Conservation (phyloP, 1,139 yeast species). For the Trichomonascaceae sp. region DNA sequence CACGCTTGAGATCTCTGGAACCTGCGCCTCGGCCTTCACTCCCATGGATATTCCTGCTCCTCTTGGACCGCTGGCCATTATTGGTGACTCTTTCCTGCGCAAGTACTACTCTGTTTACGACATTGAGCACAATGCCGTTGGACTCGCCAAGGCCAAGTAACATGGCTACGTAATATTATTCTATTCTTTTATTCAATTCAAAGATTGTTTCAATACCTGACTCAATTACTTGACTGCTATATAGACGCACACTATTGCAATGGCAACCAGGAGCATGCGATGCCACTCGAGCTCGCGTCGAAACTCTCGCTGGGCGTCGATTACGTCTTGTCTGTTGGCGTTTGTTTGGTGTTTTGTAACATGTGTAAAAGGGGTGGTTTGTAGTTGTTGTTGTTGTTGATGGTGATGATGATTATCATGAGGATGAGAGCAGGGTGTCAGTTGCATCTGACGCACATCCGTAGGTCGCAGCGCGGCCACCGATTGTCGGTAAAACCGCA, state of each 20-base stretch:
- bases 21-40: slow-evolving; percentile 91
- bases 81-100: slow-evolving; percentile 96
- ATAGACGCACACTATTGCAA: neutral
- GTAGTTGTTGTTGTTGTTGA: too few species aligned
- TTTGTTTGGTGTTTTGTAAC: neutral
- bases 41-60: slow-evolving; percentile 98
- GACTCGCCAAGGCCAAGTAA: slow-evolving; percentile 64
- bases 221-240: neutral
- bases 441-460: neutral
- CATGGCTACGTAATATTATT: neutral
- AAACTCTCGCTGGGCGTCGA: too few species aligned
- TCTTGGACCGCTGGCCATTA: slow-evolving; percentile 87
- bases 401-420: neutral
- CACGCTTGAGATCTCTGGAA: slow-evolving; percentile 83
- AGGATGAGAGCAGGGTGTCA: neutral
- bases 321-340: too few species aligned
- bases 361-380: neutral
- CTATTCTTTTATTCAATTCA: neutral
- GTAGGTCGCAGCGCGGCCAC: neutral
- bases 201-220: neutral
- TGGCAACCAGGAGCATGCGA: too few species aligned
- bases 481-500: neutral
- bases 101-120: slow-evolving; percentile 89
- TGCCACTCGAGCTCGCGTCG: too few species aligned
- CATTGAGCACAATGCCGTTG: slow-evolving; percentile 79